Conservation (phyloP, 2,329 filamentous ascomycete genomes). For the Tolypocladium tundrense region DNA sequence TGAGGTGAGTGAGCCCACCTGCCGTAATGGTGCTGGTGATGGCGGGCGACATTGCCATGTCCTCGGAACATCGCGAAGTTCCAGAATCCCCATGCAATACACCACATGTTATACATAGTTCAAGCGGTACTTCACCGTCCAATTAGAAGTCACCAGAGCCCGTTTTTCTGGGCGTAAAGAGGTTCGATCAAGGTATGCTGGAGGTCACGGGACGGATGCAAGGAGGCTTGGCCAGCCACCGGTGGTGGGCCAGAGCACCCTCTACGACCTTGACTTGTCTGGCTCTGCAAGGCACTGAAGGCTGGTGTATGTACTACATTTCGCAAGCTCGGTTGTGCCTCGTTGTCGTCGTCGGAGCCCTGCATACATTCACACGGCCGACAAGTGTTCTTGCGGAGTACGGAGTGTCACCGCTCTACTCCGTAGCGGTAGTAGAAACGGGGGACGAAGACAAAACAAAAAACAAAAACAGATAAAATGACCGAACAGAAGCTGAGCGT, state of each 20-base stretch:
- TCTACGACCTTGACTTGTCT: background rate
- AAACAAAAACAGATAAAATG: too few species aligned
- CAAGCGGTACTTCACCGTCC: background rate
- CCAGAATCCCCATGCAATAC: conserved; percentile 1
- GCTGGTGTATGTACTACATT: background rate
- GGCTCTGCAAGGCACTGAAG: background rate
- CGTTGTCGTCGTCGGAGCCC: background rate
- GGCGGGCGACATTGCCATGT: background rate
- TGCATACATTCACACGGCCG: background rate
- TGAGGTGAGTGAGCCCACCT: background rate
- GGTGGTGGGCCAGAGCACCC: background rate
- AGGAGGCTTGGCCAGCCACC: background rate
- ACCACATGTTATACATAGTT: background rate
- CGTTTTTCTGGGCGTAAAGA: background rate
- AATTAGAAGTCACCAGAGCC: background rate
- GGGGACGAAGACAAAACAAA: background rate
- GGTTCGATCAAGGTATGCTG: background rate
- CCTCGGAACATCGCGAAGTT: conserved; percentile 1
- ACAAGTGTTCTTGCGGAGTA: background rate
- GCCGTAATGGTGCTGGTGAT: background rate
- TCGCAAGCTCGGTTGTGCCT: background rate
- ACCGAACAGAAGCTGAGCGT: background rate
- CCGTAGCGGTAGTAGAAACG: background rate
- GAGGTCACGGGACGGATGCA: background rate
- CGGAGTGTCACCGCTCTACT: background rate